A percentile compares a stretch with the other conserved stretches of the same genome.
Evolutionary conservation across 1,284 basidiomycete genomes (phyloP).

Genomic region (Vanrija sp.): DNA sequence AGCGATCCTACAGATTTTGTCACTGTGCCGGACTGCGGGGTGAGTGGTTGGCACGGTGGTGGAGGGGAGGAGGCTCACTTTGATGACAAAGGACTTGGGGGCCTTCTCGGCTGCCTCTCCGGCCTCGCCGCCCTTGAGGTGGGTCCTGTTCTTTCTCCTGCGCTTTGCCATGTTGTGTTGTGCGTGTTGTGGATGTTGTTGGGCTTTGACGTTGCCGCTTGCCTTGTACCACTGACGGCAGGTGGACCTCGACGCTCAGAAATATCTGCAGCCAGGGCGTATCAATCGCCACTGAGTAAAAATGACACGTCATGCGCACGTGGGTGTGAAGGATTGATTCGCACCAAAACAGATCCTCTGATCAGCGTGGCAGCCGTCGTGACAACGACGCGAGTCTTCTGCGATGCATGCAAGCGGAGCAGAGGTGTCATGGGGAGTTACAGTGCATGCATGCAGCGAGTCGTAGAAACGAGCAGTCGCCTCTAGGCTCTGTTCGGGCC

Average conservation of each 20-base stretch:
- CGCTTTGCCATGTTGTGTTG: slow-evolving; percentile 59
- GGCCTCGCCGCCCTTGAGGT: slow-evolving; percentile 60
- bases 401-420: too few relatives aligned
- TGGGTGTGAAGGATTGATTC: too few relatives aligned
- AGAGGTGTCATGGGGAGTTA: too few relatives aligned
- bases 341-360: too few relatives aligned
- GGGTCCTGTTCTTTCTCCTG: slow-evolving; percentile 78
- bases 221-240: not conserved
- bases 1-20: slow-evolving; percentile 82
- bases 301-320: not conserved
- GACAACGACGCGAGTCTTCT: too few relatives aligned
- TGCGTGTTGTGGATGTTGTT: not conserved
- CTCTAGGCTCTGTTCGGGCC: too few relatives aligned
- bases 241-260: not conserved
- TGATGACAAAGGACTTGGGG: slow-evolving; percentile 73
- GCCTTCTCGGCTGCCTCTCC: slow-evolving; percentile 45
- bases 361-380: too few relatives aligned
- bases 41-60: not conserved
- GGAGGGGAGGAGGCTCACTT: slow-evolving; percentile 44
- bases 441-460: too few relatives aligned
- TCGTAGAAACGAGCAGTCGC: too few relatives aligned
- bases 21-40: slow-evolving; percentile 70
- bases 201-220: not conserved
- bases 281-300: not conserved
- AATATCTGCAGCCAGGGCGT: not conserved